Conservation (phyloP, 345 rosid genomes). For the Kernera saxatilis region DNA sequence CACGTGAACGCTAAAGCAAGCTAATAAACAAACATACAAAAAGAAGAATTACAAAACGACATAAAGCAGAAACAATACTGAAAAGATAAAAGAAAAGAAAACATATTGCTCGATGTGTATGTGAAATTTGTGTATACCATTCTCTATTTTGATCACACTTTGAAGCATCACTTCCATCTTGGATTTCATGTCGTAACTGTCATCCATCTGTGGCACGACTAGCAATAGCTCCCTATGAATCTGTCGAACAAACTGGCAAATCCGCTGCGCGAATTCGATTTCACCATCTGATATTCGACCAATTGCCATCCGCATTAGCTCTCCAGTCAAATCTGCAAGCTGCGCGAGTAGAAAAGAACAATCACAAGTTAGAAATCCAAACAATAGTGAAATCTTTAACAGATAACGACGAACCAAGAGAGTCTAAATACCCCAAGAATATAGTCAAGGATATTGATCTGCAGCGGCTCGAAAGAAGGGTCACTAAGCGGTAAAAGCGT, state of each 20-base stretch:
- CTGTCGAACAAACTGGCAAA: conserved; percentile 72
- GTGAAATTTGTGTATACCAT: conserved; percentile 43
- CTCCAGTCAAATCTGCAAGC: conserved; percentile 98
- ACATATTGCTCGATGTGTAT: not conserved
- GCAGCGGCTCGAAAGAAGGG: conserved; percentile 69
- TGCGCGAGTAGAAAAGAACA: conserved; percentile 22
- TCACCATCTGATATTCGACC: conserved; percentile 90
- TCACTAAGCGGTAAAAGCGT: conserved; percentile 55
- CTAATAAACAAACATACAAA: conserved; percentile 32
- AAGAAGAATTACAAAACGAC: conserved; percentile 4
- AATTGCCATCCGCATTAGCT: conserved; percentile 92
- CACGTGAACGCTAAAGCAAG: conserved; percentile 83
- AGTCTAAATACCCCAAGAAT: conserved; percentile 63
- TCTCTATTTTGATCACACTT: conserved; percentile 87
- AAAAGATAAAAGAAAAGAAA: not conserved
- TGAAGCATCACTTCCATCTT: conserved; percentile 95
- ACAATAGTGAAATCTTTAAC: not conserved
- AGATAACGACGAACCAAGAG: not conserved
- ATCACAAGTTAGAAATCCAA: not conserved
- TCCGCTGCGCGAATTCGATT: conserved; percentile 68
- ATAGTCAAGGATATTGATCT: conserved; percentile 88
- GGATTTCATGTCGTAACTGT: conserved; percentile 69
- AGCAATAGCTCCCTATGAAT: conserved; percentile 76
- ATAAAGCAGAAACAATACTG: not conserved
- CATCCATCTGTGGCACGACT: conserved; percentile 82